These are phyloP conservation scores for Podila horticola DNA, from an alignment of 192 early-diverging fungal genomes.

Conservation along the genomic window DNA sequence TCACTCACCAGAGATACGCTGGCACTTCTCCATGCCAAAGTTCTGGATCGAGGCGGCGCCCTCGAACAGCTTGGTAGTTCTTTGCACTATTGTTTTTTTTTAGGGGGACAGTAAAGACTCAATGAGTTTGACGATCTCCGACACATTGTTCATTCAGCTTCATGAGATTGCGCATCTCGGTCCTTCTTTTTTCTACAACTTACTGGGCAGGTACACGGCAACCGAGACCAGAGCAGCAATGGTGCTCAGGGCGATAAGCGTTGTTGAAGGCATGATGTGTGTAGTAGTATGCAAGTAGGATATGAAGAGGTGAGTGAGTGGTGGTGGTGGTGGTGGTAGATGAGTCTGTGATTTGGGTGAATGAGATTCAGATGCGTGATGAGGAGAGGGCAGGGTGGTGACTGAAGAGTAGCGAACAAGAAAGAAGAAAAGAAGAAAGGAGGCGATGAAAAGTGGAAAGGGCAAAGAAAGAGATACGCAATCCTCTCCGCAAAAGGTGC, in stretches of 20 bases:
- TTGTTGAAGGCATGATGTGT: constrained; percentile 23
- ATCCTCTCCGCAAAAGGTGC: neutral
- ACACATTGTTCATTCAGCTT: no score
- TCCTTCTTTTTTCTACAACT: neutral
- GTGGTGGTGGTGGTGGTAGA: no score
- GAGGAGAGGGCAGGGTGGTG: neutral
- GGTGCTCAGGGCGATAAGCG: constrained; percentile 23
- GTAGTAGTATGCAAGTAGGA: neutral
- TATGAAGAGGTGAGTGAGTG: neutral
- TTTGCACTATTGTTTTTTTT: constrained; percentile 28
- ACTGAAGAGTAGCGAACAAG: neutral
- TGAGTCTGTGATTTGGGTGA: no score
- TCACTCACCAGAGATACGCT: constrained; percentile 35
- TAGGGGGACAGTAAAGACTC: neutral
- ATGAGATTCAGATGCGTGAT: neutral
- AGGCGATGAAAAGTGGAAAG: neutral
- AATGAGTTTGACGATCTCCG: neutral
- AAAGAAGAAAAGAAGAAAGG: neutral
- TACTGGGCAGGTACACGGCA: constrained; percentile 47
- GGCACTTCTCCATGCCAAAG: constrained; percentile 48
- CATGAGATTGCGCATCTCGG: neutral
- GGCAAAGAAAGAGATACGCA: constrained; percentile 1
- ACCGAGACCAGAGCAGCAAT: constrained; percentile 25
- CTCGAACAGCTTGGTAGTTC: constrained; percentile 31
- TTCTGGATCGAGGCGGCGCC: constrained; percentile 32